Percentiles rank a stretch among this genome's conserved stretches.
Conservation (phyloP, 495 filamentous ascomycete species). For the Penicillium manginii region DNA sequence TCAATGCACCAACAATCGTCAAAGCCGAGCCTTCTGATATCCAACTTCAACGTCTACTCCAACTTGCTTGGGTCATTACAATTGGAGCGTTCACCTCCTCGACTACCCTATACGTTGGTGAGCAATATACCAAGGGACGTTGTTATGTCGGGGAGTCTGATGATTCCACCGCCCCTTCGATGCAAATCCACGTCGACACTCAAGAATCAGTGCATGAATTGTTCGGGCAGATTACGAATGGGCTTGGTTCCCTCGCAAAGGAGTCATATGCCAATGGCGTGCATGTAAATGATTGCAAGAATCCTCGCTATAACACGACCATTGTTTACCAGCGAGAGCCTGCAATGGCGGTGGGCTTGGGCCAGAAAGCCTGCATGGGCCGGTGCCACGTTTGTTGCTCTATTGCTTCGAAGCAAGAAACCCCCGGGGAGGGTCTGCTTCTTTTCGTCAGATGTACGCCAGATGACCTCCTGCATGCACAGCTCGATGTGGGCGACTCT, state of each 20-base stretch:
- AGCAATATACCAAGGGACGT: slow-evolving; percentile 15
- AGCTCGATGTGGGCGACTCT: slow-evolving; percentile 10
- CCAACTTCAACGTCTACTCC: slow-evolving; percentile 22
- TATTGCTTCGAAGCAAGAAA: not conserved
- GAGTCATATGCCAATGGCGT: not conserved
- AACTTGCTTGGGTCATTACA: slow-evolving; percentile 19
- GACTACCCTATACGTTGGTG: slow-evolving; percentile 19
- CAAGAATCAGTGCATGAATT: slow-evolving; percentile 15
- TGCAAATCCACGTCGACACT: slow-evolving; percentile 21
- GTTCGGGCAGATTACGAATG: slow-evolving; percentile 3
- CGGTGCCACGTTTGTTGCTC: slow-evolving; percentile 16
- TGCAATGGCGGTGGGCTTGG: not conserved
- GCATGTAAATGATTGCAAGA: not conserved
- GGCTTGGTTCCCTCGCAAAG: not conserved
- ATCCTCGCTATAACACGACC: slow-evolving; percentile 1
- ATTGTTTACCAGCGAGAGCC: slow-evolving; percentile 17
- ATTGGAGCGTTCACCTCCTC: slow-evolving; percentile 17
- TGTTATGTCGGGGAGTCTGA: slow-evolving; percentile 17
- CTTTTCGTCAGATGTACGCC: slow-evolving; percentile 13
- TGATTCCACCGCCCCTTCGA: not conserved
- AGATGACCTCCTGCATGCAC: slow-evolving; percentile 12
- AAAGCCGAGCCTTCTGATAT: slow-evolving; percentile 17
- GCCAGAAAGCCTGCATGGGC: slow-evolving; percentile 1
- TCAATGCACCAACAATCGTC: slow-evolving; percentile 6
- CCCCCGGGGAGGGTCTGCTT: slow-evolving; percentile 2